These are phyloP conservation scores for Bruguiera gymnorhiza DNA, from an alignment of 345 rosid species.

Conservation along the genomic window DNA sequence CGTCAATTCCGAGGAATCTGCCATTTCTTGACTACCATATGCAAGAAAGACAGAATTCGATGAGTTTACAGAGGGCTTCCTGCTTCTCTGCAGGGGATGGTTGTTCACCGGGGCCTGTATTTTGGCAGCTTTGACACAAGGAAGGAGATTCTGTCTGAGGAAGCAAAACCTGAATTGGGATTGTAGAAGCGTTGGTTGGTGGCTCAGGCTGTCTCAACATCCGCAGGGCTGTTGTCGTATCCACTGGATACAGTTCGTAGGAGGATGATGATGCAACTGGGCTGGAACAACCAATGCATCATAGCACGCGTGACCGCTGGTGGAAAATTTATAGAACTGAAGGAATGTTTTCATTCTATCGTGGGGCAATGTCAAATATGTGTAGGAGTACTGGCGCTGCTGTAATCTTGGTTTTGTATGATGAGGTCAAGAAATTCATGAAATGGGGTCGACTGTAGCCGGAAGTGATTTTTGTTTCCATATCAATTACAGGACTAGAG, in stretches of 20 bases:
- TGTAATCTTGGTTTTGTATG: slow-evolving; percentile 83
- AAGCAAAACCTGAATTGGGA: slow-evolving; percentile 46
- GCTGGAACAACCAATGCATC: slow-evolving; percentile 63
- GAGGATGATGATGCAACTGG: slow-evolving; percentile 98
- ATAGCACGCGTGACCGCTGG: slow-evolving; percentile 75
- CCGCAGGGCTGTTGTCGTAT: slow-evolving; percentile 79
- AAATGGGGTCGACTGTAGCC: slow-evolving; percentile 59
- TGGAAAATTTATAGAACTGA: slow-evolving; percentile 64
- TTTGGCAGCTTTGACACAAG: slow-evolving; percentile 88
- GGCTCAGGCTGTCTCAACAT: slow-evolving; percentile 81
- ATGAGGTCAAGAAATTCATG: slow-evolving; percentile 84
- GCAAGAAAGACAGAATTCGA: slow-evolving; percentile 59
- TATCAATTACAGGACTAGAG: slow-evolving; percentile 29
- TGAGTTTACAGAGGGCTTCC: slow-evolving; percentile 89
- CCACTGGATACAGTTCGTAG: slow-evolving; percentile 86
- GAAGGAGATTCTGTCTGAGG: slow-evolving; percentile 61
- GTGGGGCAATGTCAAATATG: slow-evolving; percentile 78
- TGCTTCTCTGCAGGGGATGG: slow-evolving; percentile 80
- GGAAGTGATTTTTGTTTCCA: slow-evolving; percentile 30
- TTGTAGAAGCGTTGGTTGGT: slow-evolving; percentile 80
- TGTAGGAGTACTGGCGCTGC: slow-evolving; percentile 88
- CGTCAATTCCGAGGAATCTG: slow-evolving; percentile 81
- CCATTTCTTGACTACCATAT: slow-evolving; percentile 75
- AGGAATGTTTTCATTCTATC: slow-evolving; percentile 75
- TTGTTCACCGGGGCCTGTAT: slow-evolving; percentile 75